phyloP scores from a whole-genome alignment of 805 yeast species.

The Blastobotrys chiropterorum region DNA sequence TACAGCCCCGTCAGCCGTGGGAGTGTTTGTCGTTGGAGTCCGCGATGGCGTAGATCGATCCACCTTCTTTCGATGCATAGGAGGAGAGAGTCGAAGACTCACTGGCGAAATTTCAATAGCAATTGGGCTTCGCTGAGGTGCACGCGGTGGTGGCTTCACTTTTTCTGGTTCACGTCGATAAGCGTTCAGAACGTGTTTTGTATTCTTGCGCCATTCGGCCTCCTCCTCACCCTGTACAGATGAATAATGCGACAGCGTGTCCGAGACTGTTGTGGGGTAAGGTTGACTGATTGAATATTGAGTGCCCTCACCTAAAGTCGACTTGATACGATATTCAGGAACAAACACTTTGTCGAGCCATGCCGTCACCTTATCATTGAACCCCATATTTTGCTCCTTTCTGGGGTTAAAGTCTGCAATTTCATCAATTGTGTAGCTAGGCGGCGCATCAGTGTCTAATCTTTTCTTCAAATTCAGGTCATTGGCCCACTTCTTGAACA shows the following conservation, averaged over 20 bases:
- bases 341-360: slow-evolving; percentile 6
- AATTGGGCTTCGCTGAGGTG: not conserved
- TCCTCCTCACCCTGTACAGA: not conserved
- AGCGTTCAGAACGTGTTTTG: not conserved
- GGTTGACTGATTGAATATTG: not conserved
- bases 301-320: not conserved
- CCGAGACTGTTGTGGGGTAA: not conserved
- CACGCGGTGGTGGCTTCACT: not conserved
- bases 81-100: not conserved
- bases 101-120: not conserved
- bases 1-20: not conserved
- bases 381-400: slow-evolving; percentile 7
- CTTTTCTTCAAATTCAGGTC: not conserved
- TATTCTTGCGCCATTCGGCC: not conserved
- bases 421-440: not conserved
- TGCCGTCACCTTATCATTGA: slow-evolving; percentile 4
- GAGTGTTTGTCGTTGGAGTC: not conserved
- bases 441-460: not conserved
- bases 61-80: not conserved
- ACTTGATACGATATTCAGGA: not conserved
- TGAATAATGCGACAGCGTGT: not conserved
- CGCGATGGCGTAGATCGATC: not conserved
- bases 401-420: slow-evolving; percentile 4
- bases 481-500: not conserved
- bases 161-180: slow-evolving; percentile 1